A percentile compares a stretch with the other conserved stretches of the same genome.
Conservation (phyloP, 129 eudicot species). For the Tagetes patula region DNA sequence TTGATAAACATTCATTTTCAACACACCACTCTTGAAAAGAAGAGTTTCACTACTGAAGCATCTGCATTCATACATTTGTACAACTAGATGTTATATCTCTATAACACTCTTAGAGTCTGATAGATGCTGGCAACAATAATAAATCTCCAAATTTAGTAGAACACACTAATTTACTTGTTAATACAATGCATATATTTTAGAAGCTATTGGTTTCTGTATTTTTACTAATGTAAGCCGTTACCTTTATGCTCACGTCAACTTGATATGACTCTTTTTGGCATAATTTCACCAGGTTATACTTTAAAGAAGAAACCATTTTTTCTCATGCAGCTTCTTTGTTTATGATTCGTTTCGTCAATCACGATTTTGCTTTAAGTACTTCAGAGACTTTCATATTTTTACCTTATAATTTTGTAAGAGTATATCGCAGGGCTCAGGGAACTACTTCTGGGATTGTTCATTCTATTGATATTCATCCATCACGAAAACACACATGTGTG, state of each 20-base stretch:
- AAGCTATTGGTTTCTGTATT: background rate
- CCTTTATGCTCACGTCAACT: background rate
- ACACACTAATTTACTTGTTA: background rate
- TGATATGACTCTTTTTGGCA: background rate
- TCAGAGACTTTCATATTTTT: background rate
- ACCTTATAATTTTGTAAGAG: constrained; percentile 9
- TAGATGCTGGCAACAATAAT: background rate
- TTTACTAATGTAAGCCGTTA: background rate
- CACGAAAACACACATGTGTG: constrained; percentile 88
- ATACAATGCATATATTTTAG: background rate
- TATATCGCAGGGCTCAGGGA: constrained; percentile 59
- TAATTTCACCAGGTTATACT: background rate
- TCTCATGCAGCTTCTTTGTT: background rate
- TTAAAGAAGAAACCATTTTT: background rate
- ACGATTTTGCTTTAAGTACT: background rate
- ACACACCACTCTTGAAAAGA: background rate
- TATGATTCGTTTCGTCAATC: background rate
- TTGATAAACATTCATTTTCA: background rate
- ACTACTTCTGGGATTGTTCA: constrained; percentile 72
- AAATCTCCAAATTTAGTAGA: background rate
- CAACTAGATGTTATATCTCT: background rate
- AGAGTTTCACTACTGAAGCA: background rate
- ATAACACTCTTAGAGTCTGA: background rate
- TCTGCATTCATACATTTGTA: background rate
- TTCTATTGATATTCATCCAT: constrained; percentile 87